Conservation (phyloP, 2,329 filamentous ascomycete species). For the Dothiorella sarmentorum region DNA sequence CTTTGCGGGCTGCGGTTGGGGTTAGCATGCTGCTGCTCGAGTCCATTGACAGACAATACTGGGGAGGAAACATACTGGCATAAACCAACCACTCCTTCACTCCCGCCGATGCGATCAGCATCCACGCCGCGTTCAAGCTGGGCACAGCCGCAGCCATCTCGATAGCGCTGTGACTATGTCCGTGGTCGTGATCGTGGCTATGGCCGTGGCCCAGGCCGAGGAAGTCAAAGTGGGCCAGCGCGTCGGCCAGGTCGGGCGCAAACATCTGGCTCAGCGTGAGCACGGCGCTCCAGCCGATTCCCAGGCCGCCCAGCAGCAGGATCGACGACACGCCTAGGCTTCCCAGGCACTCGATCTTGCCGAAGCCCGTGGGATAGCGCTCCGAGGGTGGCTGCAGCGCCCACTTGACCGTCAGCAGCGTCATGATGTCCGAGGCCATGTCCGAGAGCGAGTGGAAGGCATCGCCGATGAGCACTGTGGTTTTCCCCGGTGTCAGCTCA, state of each 20-base stretch:
- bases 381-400: constrained; percentile 81
- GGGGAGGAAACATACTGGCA: constrained; percentile 62
- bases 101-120: constrained; percentile 83
- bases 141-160: constrained; percentile 55
- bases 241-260: constrained; percentile 45
- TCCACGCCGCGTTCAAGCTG: constrained; percentile 90
- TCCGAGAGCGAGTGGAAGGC: constrained; percentile 95
- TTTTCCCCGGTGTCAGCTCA: constrained; percentile 9
- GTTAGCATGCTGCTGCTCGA: constrained; percentile 30
- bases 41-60: not conserved
- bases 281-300: constrained; percentile 73
- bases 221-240: constrained; percentile 42
- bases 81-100: constrained; percentile 97
- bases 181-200: constrained; percentile 42
- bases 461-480: constrained; percentile 74
- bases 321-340: constrained; percentile 91
- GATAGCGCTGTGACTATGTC: constrained; percentile 36
- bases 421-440: constrained; percentile 90
- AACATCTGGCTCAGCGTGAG: constrained; percentile 55
- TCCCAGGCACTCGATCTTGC: constrained; percentile 95
- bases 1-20: constrained; percentile 74
- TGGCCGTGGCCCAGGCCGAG: constrained; percentile 60
- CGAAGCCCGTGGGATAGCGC: constrained; percentile 85
- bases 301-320: constrained; percentile 80
- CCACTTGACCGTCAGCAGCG: constrained; percentile 90